Evolutionary conservation across 169 alveolate species (phyloP), one percentile per base, ranked within the genome.

Genomic region (Condylostoma magnum): DNA sequence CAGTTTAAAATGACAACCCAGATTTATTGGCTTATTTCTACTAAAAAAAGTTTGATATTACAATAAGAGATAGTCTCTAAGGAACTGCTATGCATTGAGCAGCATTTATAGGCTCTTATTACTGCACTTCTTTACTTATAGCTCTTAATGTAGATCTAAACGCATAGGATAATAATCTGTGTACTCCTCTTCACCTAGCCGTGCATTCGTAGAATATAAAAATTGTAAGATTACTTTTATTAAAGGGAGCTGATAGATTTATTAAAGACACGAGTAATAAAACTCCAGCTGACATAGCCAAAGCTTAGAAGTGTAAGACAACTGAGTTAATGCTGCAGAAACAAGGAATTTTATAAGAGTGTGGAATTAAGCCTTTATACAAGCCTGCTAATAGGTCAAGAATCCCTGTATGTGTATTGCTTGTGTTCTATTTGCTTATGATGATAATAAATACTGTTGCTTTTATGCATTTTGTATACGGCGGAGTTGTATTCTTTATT

Each of bases 1-100:
- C 95, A 5, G 94, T 94, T 12, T 73, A 91, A 78, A 92, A 93
- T n/a, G 88, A 91, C 69, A 56, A 79, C 51, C 92, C 95, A 10
- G 68, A 65, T 30, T 58, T 87, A 4, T 38, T 91, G 15, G 79
- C 82, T 46, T 84, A 80, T 77, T 82, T 88, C 30, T 65, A 80
- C 31, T 69, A 85, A 57, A 33, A 69, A n/a, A 77, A 80, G 1
- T 54, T 78, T 6, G 73, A 76, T 72, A 55, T 86, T 12, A 65
- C 76, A 33, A 25, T 27, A 4, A 41, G 37, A 48, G 96, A 91
- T 72, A 41, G 41, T 12, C 84, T 85, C 51, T 90, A 91, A 4
- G 82, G 87, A 37, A 84, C 94, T 31, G 91, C 95, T 0, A 73
- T 92, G 34, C 96, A 92, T 79, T 92, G 95, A 94, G 95, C 96